Conservation (phyloP, 257 asterid species). For the Solanum peruvianum region DNA sequence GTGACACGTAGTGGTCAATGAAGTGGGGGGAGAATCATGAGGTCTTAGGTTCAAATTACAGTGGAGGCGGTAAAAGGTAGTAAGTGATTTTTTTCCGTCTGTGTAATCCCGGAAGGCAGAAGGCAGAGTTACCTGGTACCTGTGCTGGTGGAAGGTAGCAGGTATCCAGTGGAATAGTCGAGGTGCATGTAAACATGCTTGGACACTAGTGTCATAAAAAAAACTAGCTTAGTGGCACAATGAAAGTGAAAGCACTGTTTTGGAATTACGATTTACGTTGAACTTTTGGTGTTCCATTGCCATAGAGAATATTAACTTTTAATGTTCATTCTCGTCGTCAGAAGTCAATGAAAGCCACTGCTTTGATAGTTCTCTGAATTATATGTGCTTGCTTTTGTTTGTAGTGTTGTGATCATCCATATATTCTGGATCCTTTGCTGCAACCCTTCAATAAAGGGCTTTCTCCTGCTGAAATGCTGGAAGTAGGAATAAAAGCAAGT, state of each 20-base stretch:
- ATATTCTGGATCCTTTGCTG: constrained; percentile 41
- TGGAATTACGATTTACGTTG: neutral
- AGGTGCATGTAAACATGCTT: neutral
- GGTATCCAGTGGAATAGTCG: neutral
- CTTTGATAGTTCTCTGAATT: neutral
- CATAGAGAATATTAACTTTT: neutral
- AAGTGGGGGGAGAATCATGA: neutral
- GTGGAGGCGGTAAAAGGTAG: neutral
- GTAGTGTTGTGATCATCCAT: constrained; percentile 92
- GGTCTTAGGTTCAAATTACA: neutral
- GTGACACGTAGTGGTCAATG: neutral
- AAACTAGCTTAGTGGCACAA: neutral
- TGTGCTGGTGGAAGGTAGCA: neutral
- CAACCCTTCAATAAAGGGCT: constrained; percentile 39
- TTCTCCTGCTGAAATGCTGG: constrained; percentile 32
- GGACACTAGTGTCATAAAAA: neutral
- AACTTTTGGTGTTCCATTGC: neutral
- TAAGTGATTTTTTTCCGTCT: neutral
- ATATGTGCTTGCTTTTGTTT: constrained; percentile 3
- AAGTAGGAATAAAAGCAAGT: constrained; percentile 67
- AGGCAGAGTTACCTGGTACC: neutral
- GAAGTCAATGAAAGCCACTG: neutral
- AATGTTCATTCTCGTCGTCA: neutral
- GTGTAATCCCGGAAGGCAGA: neutral
- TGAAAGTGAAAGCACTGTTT: neutral